Conservation (phyloP, 192 early-diverging fungal genomes). For the Backusella parvicylindrica region DNA sequence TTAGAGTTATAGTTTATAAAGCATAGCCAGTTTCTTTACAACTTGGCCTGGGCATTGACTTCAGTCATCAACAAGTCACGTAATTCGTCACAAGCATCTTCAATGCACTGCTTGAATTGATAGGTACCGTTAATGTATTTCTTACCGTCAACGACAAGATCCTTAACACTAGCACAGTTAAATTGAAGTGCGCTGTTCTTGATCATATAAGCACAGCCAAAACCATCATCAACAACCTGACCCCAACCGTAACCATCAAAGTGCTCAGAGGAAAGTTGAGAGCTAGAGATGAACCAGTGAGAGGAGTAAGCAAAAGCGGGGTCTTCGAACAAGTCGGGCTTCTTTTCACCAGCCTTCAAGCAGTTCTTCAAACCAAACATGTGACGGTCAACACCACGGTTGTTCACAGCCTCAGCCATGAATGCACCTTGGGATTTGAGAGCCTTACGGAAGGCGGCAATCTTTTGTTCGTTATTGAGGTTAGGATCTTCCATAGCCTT, state of each 20-base stretch:
- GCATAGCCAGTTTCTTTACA: slow-evolving; percentile 44
- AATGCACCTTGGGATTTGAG: slow-evolving; percentile 74
- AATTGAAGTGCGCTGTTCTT: slow-evolving; percentile 83
- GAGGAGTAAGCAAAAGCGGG: slow-evolving; percentile 73
- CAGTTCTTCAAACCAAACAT: slow-evolving; percentile 79
- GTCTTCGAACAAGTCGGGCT: slow-evolving; percentile 86
- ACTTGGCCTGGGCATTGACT: slow-evolving; percentile 59
- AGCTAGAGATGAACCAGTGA: slow-evolving; percentile 93
- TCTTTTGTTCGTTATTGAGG: slow-evolving; percentile 50
- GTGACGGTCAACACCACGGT: slow-evolving; percentile 89
- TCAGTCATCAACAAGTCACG: slow-evolving; percentile 62
- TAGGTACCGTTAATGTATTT: slow-evolving; percentile 52
- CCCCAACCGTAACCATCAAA: slow-evolving; percentile 94
- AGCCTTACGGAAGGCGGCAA: slow-evolving; percentile 69
- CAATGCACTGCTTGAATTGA: slow-evolving; percentile 75
- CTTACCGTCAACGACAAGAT: slow-evolving; percentile 51
- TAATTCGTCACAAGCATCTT: slow-evolving; percentile 89
- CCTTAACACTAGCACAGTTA: slow-evolving; percentile 76
- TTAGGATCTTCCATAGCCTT: slow-evolving; percentile 76
- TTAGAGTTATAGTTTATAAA: background rate
- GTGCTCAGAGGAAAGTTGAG: slow-evolving; percentile 86
- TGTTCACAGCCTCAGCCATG: slow-evolving; percentile 78
- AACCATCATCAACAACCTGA: slow-evolving; percentile 86
- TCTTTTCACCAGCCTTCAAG: slow-evolving; percentile 67
- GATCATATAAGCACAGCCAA: slow-evolving; percentile 93